A percentile compares a stretch with the other conserved stretches of the same genome.
phyloP scores from a whole-genome alignment of 352 stramenopile genomes.

The Phytophthora parvispora region DNA sequence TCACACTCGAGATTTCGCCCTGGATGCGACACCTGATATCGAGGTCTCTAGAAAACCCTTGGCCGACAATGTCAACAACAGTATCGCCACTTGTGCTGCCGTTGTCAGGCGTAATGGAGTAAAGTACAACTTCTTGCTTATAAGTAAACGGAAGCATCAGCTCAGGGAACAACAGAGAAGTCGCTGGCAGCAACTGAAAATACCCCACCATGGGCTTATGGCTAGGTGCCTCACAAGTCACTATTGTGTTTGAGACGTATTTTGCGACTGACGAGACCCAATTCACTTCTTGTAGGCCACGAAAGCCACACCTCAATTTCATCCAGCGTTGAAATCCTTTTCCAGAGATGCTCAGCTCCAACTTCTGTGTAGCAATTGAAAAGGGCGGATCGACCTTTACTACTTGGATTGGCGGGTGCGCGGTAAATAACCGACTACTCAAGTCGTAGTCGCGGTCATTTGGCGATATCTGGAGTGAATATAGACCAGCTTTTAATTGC shows the following conservation, averaged over 20 bases:
- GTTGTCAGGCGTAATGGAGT: constrained; percentile 33
- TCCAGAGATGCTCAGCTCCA: constrained; percentile 33
- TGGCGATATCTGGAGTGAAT: constrained; percentile 43
- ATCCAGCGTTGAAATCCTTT: constrained; percentile 55
- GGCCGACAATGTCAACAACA: constrained; percentile 38
- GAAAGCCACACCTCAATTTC: constrained; percentile 48
- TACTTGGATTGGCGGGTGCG: constrained; percentile 33
- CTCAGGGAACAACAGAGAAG: constrained; percentile 19
- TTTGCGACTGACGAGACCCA: constrained; percentile 28
- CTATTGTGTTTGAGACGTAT: constrained; percentile 30
- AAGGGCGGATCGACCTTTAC: constrained; percentile 24
- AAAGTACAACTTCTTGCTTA: constrained; percentile 29
- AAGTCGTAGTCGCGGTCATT: constrained; percentile 49
- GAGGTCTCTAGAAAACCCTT: constrained; percentile 43
- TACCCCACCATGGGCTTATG: constrained; percentile 15
- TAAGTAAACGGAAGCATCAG: constrained; percentile 34
- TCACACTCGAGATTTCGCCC: constrained; percentile 1
- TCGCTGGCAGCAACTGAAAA: constrained; percentile 40
- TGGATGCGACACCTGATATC: constrained; percentile 42
- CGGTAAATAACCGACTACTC: constrained; percentile 24
- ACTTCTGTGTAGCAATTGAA: constrained; percentile 20
- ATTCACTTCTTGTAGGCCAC: neutral
- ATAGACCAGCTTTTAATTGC: constrained; percentile 26
- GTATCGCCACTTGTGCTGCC: constrained; percentile 24
- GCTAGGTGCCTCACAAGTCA: constrained; percentile 30